Evolutionary conservation across 306 rosid genomes (phyloP).

Genomic region (Acacia melanoxylon): DNA sequence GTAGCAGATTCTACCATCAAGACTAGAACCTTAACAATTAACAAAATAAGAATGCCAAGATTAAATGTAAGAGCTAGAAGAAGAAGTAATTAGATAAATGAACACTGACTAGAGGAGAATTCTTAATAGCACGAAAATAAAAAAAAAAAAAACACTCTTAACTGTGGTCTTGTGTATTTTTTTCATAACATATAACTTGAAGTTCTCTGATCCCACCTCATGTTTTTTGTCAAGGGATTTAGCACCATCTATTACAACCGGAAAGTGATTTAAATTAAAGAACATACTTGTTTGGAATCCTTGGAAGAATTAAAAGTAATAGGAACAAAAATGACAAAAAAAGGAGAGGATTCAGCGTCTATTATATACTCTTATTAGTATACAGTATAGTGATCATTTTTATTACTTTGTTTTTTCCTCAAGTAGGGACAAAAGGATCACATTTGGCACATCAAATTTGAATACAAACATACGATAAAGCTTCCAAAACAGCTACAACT

Average conservation of each 20-base stretch:
- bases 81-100: not conserved
- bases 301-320: not conserved
- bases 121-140: not conserved
- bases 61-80: not conserved
- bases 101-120: not conserved
- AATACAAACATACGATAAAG: not conserved
- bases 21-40: conserved; percentile 18
- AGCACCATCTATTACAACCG: not conserved
- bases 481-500: not conserved
- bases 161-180: not conserved
- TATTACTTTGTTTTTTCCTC: not conserved
- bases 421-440: not conserved
- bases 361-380: not conserved
- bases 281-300: not conserved
- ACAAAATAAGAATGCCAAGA: conserved; percentile 13
- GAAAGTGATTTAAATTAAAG: not conserved
- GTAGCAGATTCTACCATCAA: conserved; percentile 30
- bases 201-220: not conserved
- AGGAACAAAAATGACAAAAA: not conserved
- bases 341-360: not conserved
- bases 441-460: not conserved
- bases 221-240: not conserved
- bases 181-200: not conserved
- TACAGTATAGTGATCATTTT: not conserved
- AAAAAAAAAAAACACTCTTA: no score